These are phyloP conservation scores for Ophiostoma ulmi DNA, from an alignment of 2,329 filamentous ascomycete species.

Conservation along the genomic window DNA sequence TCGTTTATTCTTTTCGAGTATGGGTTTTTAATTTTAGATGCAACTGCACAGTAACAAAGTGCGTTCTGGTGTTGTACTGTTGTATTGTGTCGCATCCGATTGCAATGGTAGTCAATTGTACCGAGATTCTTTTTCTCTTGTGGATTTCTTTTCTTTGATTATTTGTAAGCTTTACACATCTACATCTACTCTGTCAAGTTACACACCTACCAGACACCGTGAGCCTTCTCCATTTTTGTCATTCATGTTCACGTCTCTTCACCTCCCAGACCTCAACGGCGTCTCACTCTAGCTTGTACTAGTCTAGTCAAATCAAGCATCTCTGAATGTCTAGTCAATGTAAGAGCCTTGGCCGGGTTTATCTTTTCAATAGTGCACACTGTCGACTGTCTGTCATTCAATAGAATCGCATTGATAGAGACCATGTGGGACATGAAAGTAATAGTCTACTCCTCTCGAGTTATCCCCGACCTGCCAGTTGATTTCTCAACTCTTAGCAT, in stretches of 20 bases:
- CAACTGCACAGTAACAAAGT: constrained; percentile 2
- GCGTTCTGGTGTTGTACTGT: neutral
- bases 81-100: neutral
- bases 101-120: neutral
- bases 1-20: neutral
- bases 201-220: neutral
- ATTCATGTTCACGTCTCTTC: neutral
- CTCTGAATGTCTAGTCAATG: neutral
- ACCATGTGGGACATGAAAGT: neutral
- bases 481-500: too few species aligned
- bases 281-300: constrained; percentile 1
- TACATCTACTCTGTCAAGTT: neutral
- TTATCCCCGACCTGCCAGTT: neutral
- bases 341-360: neutral
- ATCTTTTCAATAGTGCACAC: neutral
- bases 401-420: neutral
- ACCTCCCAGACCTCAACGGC: neutral
- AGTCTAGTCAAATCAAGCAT: neutral
- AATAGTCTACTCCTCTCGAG: neutral
- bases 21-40: neutral
- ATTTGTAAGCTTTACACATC: neutral
- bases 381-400: neutral
- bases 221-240: neutral
- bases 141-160: neutral
- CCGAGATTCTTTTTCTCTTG: neutral